Evolutionary conservation across 148 eudicot species (phyloP).

Genomic region (Fagopyrum esculentum): DNA sequence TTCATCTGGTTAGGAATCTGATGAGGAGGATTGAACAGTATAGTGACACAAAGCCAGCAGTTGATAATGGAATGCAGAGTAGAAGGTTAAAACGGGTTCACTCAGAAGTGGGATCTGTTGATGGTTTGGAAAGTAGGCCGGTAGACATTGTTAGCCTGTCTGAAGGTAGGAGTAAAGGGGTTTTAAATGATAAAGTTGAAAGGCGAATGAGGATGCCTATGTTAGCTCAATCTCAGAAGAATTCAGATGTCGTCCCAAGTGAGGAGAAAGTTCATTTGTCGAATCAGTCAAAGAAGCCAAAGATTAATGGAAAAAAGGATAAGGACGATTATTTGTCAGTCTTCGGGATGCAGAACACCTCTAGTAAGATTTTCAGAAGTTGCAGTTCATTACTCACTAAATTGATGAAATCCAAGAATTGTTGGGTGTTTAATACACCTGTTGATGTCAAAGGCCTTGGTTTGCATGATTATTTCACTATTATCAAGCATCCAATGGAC

Average conservation of each 20-base stretch:
- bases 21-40: slow-evolving; percentile 55
- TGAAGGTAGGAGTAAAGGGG: slow-evolving; percentile 41
- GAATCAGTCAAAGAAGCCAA: slow-evolving; percentile 48
- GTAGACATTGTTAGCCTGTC: slow-evolving; percentile 45
- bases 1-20: slow-evolving; percentile 51
- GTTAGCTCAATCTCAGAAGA: not conserved
- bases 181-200: slow-evolving; percentile 41
- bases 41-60: slow-evolving; percentile 13
- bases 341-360: slow-evolving; percentile 33
- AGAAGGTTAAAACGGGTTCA: slow-evolving; percentile 40
- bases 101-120: slow-evolving; percentile 40
- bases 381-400: slow-evolving; percentile 62
- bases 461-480: slow-evolving; percentile 72
- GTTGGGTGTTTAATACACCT: slow-evolving; percentile 82
- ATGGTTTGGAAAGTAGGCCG: slow-evolving; percentile 33
- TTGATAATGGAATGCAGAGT: slow-evolving; percentile 22
- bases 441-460: slow-evolving; percentile 73
- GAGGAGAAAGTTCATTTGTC: slow-evolving; percentile 20
- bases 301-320: slow-evolving; percentile 32
- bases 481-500: slow-evolving; percentile 88
- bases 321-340: slow-evolving; percentile 19
- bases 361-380: slow-evolving; percentile 50
- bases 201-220: slow-evolving; percentile 59
- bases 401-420: slow-evolving; percentile 86
- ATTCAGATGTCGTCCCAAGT: slow-evolving; percentile 18